phyloP scores from a whole-genome alignment of 176 grass and related monocot genomes.

The Hyparrhenia diplandra region DNA sequence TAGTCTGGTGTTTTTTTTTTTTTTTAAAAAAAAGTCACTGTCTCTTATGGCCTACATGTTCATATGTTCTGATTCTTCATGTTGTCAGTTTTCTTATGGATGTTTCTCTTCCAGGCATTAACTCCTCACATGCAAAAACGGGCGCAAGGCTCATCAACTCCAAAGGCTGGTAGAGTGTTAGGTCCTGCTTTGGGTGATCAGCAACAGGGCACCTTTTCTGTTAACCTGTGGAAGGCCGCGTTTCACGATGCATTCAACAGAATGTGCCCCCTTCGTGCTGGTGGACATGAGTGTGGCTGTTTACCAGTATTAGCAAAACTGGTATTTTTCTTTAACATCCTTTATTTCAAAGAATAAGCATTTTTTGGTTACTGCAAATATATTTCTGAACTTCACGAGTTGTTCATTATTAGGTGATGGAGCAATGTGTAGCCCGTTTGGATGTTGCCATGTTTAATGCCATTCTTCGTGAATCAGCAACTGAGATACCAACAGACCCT shows the following conservation, averaged over 20 bases:
- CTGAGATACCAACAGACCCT: constrained; percentile 86
- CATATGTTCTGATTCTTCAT: neutral
- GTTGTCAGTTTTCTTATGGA: constrained; percentile 13
- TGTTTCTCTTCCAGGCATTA: constrained; percentile 63
- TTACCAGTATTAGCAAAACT: constrained; percentile 73
- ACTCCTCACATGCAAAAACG: constrained; percentile 87
- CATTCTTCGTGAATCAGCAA: constrained; percentile 86
- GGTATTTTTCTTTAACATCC: constrained; percentile 51
- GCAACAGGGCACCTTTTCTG: constrained; percentile 73
- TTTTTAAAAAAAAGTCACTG: too few species aligned
- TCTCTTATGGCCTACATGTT: neutral
- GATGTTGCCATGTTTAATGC: constrained; percentile 99
- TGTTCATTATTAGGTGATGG: constrained; percentile 76
- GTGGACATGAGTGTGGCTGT: constrained; percentile 81
- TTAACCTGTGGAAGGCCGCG: constrained; percentile 86
- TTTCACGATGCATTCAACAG: constrained; percentile 72
- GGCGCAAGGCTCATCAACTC: constrained; percentile 40
- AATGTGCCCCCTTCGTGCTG: constrained; percentile 76
- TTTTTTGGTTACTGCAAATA: constrained; percentile 15
- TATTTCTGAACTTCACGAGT: constrained; percentile 6
- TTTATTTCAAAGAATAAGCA: neutral
- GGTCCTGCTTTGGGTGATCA: constrained; percentile 68
- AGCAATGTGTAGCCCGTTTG: constrained; percentile 79
- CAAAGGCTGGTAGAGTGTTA: constrained; percentile 49
- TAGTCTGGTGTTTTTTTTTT: neutral